Evolutionary conservation across 2,329 filamentous ascomycete species (phyloP), one percentile per base, ranked within the genome.

Genomic region (Fusarium sp.): DNA sequence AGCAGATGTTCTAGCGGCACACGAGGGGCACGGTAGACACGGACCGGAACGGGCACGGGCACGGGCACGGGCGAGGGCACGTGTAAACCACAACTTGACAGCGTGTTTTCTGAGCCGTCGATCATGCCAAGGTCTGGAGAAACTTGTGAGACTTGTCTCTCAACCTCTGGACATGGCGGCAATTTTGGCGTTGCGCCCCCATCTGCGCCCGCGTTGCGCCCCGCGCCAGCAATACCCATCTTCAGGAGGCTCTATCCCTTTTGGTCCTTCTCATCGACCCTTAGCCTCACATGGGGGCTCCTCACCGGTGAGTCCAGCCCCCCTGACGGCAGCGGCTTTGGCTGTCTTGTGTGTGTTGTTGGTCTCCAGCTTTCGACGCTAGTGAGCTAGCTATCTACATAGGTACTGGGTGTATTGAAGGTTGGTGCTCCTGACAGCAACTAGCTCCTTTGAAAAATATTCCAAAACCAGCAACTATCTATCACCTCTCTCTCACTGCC

Each of bases 61-160:
- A 16, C 22, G 35, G n/a, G 16, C 27, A 50, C 1, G 9, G 27
- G 31, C 16, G 2, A 57, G 42, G 50, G 50, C 50, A 58, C 62
- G 50, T 58, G 35, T 27, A 45, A 61, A 42, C 18, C 42, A 70
- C 24, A 56, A 58, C 40, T 37, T 58, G 40, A 45, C 47, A 22
- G 38, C 35, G 40, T 45, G 47, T 38, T 54, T 45, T 58, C n/a
- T 37, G 35, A 59, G 34, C 31, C 50, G 24, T 61, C 54, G 60
- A 64, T 54, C 67, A 59, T 64, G 38, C 40, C 58, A 56, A 74
- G 47, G 20, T 9, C 24, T 24, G 11, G 27, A 52, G 47, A 47
- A 38, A 65, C 34, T 40, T 35, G 31, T 72, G 42, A 65, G 59
- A 65, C 52, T n/a, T 65, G 52, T 59, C 62, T 66, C 52, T 52